phyloP scores from a whole-genome alignment of 371 early-diverging fungal species.

The Sanchytrium tribonematis region DNA sequence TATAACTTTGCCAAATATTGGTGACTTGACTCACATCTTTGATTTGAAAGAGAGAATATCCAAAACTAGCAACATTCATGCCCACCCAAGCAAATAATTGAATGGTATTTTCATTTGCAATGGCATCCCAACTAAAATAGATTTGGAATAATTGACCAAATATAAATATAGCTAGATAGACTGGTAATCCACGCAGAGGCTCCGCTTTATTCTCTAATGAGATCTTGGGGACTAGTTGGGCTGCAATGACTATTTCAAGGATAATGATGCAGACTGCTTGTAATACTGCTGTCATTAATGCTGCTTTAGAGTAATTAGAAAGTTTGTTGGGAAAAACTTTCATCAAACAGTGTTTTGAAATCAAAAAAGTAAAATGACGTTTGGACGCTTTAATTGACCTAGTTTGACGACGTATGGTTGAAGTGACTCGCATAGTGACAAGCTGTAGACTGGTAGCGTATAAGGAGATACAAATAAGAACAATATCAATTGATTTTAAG shows the following conservation, averaged over 20 bases:
- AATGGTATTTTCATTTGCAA: background rate
- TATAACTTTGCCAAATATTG: background rate
- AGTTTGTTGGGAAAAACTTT: background rate
- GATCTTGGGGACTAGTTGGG: background rate
- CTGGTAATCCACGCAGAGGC: slow-evolving; percentile 2
- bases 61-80: slow-evolving; percentile 1
- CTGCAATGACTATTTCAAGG: background rate
- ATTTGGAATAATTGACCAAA: slow-evolving; percentile 21
- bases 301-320: background rate
- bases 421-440: too few relatives aligned
- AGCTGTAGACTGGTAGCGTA: too few relatives aligned
- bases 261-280: background rate
- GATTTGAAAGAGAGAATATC: background rate
- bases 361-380: too few relatives aligned
- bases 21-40: background rate
- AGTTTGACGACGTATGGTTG: too few relatives aligned
- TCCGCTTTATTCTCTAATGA: background rate
- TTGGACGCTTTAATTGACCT: too few relatives aligned
- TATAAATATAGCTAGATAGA: slow-evolving; percentile 22
- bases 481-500: too few relatives aligned
- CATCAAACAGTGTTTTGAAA: too few relatives aligned
- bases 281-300: background rate
- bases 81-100: background rate
- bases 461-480: too few relatives aligned
- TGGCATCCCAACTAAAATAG: slow-evolving; percentile 18